Evolutionary conservation across 768 basidiomycete genomes (phyloP), one percentile per base, ranked within the genome.

Genomic region (Sarcomyxa edulis): DNA sequence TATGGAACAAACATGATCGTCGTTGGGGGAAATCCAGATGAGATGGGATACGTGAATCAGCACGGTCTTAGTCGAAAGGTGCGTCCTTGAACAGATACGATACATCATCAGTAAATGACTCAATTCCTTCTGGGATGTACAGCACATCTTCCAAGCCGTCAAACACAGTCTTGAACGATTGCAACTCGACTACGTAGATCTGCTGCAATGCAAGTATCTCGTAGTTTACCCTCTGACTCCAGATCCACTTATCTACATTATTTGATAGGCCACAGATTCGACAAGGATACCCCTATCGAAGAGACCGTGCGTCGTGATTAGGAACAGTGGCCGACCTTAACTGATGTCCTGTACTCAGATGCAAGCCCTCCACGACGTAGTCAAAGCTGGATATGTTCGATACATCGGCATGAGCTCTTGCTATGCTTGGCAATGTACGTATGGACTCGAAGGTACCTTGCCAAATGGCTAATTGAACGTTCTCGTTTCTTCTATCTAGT

Each of bases 171-270:
- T 81, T 36, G 55, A 76, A 50, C 61, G 78, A 16, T 58, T 81
- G 2, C 73, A 79, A 26, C 48, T 76, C 15, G 78, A 80, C 37
- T 77, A 78, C 42, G 63, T 81, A 48, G 80, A 81, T 45, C 52
- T 79, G 5, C 54, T 78, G 15, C 78, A 80, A 53, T 72, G 74
- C 58, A 52, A 52, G 58, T 44, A 14, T 10, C 14, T 54, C 23
- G 23, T 12, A 21, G 12, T 10, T 23, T 31, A 35, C 25, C 10
- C 24, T 3, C 6, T 11, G 25, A 5, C 7, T 18, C 7, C 19
- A n/a, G 22, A 40, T 8, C 6, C n/a, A n/a, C n/a, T n/a, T n/a
- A n/a, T n/a, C n/a, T n/a, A n/a, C n/a, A n/a, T 5, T 7, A 7
- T n/a, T 6, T 11, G 3, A 8, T 26, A 56, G 57, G 57, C 34